These are phyloP conservation scores for Pestalotiopsis sp. DNA, from an alignment of 2,329 filamentous ascomycete genomes.

Conservation along the genomic window DNA sequence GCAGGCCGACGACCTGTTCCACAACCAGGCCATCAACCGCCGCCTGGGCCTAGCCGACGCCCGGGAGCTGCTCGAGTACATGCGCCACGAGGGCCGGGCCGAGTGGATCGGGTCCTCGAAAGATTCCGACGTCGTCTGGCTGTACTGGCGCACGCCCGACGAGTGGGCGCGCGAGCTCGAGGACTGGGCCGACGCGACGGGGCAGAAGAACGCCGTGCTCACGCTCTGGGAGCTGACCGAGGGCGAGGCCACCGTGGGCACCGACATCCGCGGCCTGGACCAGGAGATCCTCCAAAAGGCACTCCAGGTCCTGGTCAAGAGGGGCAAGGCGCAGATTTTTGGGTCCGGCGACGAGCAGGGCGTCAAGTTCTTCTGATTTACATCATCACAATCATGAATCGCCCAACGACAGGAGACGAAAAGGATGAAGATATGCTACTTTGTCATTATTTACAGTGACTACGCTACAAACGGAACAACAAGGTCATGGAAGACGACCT, in stretches of 20 bases:
- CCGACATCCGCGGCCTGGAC: conserved; percentile 86
- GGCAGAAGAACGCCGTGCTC: conserved; percentile 84
- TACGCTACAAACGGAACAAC: too few relatives aligned
- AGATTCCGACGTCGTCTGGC: conserved; percentile 64
- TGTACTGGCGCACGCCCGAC: conserved; percentile 85
- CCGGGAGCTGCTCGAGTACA: conserved; percentile 60
- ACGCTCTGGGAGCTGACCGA: conserved; percentile 91
- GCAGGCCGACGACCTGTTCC: conserved; percentile 51
- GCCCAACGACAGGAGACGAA: background rate
- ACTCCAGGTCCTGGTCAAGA: conserved; percentile 81
- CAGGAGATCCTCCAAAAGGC: conserved; percentile 78
- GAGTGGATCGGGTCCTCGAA: conserved; percentile 61
- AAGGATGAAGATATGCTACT: background rate
- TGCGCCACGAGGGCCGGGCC: conserved; percentile 61
- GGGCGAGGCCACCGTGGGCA: conserved; percentile 76
- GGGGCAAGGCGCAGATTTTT: conserved; percentile 91
- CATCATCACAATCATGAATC: background rate
- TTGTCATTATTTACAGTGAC: conserved; percentile 1
- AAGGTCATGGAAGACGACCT: background rate
- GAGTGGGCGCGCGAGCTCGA: conserved; percentile 86
- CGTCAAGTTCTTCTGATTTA: conserved; percentile 91
- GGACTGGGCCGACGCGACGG: conserved; percentile 84
- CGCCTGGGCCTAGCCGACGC: conserved; percentile 54
- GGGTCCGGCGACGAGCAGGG: conserved; percentile 85
- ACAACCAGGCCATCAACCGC: conserved; percentile 57